These are phyloP conservation scores for Trichoderma sp. DNA, from an alignment of 2,329 filamentous ascomycete species.

Conservation along the genomic window DNA sequence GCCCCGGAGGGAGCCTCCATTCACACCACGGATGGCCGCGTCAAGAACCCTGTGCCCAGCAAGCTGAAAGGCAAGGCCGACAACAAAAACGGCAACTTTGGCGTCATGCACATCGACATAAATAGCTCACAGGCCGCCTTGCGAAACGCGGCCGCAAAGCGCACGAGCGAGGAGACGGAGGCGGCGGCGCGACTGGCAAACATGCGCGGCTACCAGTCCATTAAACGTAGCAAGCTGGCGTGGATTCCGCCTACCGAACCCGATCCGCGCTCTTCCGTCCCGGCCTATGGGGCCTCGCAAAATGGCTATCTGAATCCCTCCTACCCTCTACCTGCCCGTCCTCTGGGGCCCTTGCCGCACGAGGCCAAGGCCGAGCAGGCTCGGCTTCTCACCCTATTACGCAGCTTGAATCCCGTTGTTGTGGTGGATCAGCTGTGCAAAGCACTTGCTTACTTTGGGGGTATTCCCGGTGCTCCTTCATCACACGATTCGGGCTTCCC, in stretches of 20 bases:
- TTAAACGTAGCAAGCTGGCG: constrained; percentile 42
- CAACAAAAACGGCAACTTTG: constrained; percentile 57
- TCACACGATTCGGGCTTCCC: constrained; percentile 54
- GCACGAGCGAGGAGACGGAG: constrained; percentile 59
- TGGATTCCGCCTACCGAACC: constrained; percentile 24
- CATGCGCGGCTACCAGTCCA: constrained; percentile 51
- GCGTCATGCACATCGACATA: constrained; percentile 60
- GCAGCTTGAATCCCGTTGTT: constrained; percentile 51
- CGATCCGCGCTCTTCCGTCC: constrained; percentile 7
- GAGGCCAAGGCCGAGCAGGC: constrained; percentile 59
- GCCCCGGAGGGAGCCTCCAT: constrained; percentile 15
- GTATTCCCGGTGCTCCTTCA: constrained; percentile 53
- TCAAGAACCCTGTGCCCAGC: constrained; percentile 56
- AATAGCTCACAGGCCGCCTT: constrained; percentile 44
- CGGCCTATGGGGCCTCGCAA: constrained; percentile 12
- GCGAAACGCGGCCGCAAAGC: constrained; percentile 54
- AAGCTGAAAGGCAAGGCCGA: constrained; percentile 59
- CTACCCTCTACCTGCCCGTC: constrained; percentile 11
- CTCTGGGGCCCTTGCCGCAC: constrained; percentile 31
- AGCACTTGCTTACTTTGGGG: constrained; percentile 61
- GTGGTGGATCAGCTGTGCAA: constrained; percentile 63
- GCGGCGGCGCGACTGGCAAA: constrained; percentile 55
- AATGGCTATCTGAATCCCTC: constrained; percentile 9
- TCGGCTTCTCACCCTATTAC: constrained; percentile 55
- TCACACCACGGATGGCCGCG: constrained; percentile 31